A percentile compares a stretch with the other conserved stretches of the same genome.
Conservation (phyloP, 106 monocot species). For the Cymbidium sinense region DNA sequence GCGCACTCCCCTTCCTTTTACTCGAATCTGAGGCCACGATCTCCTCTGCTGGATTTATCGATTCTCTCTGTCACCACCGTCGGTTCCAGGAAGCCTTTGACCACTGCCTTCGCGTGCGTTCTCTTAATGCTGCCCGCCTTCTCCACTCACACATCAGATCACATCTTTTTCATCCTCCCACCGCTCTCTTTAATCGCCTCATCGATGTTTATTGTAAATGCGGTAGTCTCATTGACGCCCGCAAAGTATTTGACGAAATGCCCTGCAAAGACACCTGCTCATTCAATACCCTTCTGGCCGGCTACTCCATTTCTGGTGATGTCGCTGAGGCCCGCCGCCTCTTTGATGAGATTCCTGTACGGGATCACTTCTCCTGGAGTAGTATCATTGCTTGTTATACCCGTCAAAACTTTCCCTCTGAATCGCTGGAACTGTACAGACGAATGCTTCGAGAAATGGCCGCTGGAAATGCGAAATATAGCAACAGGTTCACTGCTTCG, state of each 20-base stretch:
- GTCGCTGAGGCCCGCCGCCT: slow-evolving; percentile 10
- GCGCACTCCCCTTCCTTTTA: background rate
- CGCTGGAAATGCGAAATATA: background rate
- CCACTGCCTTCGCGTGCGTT: slow-evolving; percentile 9
- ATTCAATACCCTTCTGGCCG: slow-evolving; percentile 16
- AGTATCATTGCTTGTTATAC: slow-evolving; percentile 16
- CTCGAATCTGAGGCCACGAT: background rate
- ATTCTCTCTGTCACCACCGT: slow-evolving; percentile 5
- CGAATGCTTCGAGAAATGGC: slow-evolving; percentile 3
- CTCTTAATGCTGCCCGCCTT: slow-evolving; percentile 6
- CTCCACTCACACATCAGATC: slow-evolving; percentile 15
- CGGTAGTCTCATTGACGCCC: slow-evolving; percentile 9
- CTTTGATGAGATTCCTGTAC: slow-evolving; percentile 10
- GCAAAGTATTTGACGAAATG: slow-evolving; percentile 17
- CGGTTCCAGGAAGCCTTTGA: slow-evolving; percentile 19
- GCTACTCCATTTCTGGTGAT: slow-evolving; percentile 10
- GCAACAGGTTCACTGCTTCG: slow-evolving; percentile 13
- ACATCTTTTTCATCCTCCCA: background rate
- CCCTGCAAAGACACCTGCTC: slow-evolving; percentile 12
- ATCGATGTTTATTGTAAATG: slow-evolving; percentile 13
- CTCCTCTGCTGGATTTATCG: background rate
- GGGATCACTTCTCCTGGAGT: slow-evolving; percentile 24
- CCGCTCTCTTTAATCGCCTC: slow-evolving; percentile 13
- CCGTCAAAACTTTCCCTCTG: background rate
- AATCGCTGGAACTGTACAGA: slow-evolving; percentile 12